Base-by-base conservation (phyloP, 1,284 basidiomycete species). In the Moniliophthora roreri region DNA sequence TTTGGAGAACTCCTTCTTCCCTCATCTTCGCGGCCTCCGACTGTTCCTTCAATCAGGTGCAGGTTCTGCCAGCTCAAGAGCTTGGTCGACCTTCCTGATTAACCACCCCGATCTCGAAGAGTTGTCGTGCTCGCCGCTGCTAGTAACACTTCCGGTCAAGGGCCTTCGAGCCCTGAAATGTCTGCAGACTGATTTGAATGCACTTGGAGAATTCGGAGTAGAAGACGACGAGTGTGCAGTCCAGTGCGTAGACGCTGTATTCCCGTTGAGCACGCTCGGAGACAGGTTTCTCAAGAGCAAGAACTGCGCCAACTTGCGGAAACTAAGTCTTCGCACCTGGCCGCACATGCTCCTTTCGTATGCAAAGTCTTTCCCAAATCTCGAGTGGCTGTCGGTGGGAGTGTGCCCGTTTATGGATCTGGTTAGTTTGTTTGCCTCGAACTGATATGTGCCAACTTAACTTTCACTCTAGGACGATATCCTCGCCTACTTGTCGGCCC, bases 81-180 rank as follows among this genome's bases (percentile, higher is more conserved):
- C 70, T 35, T 66, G 69, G 24, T 60, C 65, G 40, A 58, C 57
- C 20, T 79, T 79, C 56, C 62, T 79, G 8, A 62, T 69, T 47
- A 67, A 65, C 15, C 75, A 78, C 55, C 69, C 74, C 4, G 66
- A 66, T 2, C 67, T 79, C 34, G 73, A 76, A 53, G 72, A 73
- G 18, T 67, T 79, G 5, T 63, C 62, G 26, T 79, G 75, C 72
- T 67, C 64, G 15, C 74, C 76, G 2, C 59, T 75, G 3, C 58
- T 60, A 20, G 52, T 62, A 23, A 52, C 50, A 7, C 49, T 68
- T 23, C 54, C 61, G 11, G 59, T 58, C 2, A 64, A 63, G 9
- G 58, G 58, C 4, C 69, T 77, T 2, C 75, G 74, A 4, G 67
- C 67, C 42, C 62, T 78, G 15, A 70, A 66, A 47, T 63, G 66